These are phyloP conservation scores for Phyllachora maydis DNA, from an alignment of 2,329 filamentous ascomycete genomes.

Conservation along the genomic window DNA sequence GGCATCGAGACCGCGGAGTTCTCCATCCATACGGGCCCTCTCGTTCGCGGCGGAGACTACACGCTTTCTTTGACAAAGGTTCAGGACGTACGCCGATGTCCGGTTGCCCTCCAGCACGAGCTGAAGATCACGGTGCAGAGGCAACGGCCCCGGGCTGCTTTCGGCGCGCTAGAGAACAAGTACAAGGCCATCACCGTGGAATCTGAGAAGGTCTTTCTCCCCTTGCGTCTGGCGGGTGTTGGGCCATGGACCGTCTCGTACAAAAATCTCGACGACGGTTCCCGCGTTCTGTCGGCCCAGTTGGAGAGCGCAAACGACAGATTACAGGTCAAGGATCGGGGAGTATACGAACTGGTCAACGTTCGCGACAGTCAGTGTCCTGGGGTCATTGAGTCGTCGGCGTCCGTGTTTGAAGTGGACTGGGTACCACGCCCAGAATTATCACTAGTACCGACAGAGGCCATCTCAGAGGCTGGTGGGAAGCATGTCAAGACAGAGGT, in stretches of 20 bases:
- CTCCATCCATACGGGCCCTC: constrained; percentile 53
- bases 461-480: constrained; percentile 29
- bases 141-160: constrained; percentile 70
- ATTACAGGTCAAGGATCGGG: constrained; percentile 43
- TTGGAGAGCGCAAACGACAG: constrained; percentile 42
- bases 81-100: constrained; percentile 71
- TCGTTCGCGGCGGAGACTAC: constrained; percentile 76
- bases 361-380: constrained; percentile 67
- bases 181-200: constrained; percentile 58
- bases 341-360: constrained; percentile 60
- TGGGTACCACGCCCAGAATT: constrained; percentile 73
- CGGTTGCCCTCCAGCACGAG: constrained; percentile 68
- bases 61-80: constrained; percentile 69
- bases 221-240: constrained; percentile 68
- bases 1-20: constrained; percentile 41
- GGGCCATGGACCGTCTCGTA: constrained; percentile 69
- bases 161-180: constrained; percentile 70
- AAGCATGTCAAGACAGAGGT: constrained; percentile 59
- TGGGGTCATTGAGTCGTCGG: constrained; percentile 54
- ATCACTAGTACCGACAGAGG: constrained; percentile 41
- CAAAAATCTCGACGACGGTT: constrained; percentile 38
- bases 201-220: constrained; percentile 50
- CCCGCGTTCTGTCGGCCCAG: constrained; percentile 22
- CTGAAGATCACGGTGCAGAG: constrained; percentile 71
- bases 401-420: constrained; percentile 56